Evolutionary conservation across 1,284 basidiomycete genomes (phyloP).

Genomic region (Ganoderma resinaceum): DNA sequence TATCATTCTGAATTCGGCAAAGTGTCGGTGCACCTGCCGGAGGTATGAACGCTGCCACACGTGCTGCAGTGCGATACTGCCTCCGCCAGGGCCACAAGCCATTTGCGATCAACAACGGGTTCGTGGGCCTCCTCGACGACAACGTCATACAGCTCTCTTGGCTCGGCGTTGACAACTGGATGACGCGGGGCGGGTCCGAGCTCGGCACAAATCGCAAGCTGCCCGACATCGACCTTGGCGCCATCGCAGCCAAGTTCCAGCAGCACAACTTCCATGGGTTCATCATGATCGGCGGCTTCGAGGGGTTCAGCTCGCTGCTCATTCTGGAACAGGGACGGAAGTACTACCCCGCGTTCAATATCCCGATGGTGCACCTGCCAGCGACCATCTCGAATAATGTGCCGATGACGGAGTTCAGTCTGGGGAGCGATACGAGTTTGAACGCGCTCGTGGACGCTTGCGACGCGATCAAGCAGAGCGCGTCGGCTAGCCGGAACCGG

Average conservation of each 20-base stretch:
- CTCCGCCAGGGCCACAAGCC: conserved; percentile 92
- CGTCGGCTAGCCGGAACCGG: conserved; percentile 92
- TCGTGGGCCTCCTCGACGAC: conserved; percentile 92
- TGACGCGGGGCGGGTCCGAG: conserved; percentile 96
- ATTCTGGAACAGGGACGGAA: conserved; percentile 83
- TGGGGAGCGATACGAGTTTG: conserved; percentile 95
- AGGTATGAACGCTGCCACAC: conserved; percentile 98
- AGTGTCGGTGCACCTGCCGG: conserved; percentile 97
- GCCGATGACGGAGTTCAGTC: conserved; percentile 93
- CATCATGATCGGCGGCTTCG: conserved; percentile 95
- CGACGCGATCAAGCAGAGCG: conserved; percentile 98
- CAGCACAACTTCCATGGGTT: conserved; percentile 84
- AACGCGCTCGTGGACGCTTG: conserved; percentile 98
- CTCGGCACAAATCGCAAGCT: conserved; percentile 94
- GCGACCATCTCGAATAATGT: conserved; percentile 99
- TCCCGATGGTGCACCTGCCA: conserved; percentile 93
- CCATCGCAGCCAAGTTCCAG: conserved; percentile 90
- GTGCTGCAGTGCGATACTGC: conserved; percentile 94
- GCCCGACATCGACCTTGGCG: conserved; percentile 87
- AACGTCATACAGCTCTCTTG: conserved; percentile 89
- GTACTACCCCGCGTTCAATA: conserved; percentile 90
- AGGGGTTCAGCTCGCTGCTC: conserved; percentile 86
- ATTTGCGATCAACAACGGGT: conserved; percentile 94
- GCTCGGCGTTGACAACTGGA: conserved; percentile 98
- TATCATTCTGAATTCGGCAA: conserved; percentile 10